Base-by-base conservation (phyloP, 257 asterid genomes). In the Jacaranda mimosifolia region DNA sequence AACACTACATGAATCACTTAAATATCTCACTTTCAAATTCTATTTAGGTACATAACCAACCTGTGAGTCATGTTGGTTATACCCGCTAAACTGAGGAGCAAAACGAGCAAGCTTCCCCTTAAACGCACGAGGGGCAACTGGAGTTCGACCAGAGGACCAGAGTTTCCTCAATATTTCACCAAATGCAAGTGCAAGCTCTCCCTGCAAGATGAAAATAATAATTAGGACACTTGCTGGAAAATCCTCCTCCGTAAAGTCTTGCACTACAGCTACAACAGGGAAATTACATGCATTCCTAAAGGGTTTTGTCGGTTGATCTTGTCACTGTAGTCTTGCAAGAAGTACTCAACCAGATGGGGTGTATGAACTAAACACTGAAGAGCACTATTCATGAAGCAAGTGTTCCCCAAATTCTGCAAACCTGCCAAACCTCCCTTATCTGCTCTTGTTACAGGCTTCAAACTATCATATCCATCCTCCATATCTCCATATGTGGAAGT, bases 81-180 rank as follows among this genome's bases (percentile, higher is more conserved):
- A 93, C 38, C 99, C 99, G 74, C 97, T 91, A 84, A 96, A 96
- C 80, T 91, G 98, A n/a, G 99, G 99, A 78, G 99, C 99, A 84
- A 96, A 96, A 63, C 97, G 96, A 62, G 93, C 88, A 85, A 96
- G 98, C 84, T 88, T 91, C 62, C 92, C 92, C 87, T 96, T 96
- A 82, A 96, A 96, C 63, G 80, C 89, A 73, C 97, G 98, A 59
- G 99, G 98, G 17, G 98, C 94, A 79, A 96, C 89, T 19, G 98
- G 83, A 48, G 91, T 73, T 77, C 88, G 88, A n/a, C 98, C 97
- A 36, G 98, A 88, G 67, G 97, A 88, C 99, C 99, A 96, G 59
- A 96, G 91, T 78, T 96, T 91, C 89, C 98, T 90, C 87, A 93
- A 77, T 55, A 96, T 77, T 48, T 93, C 98, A 71, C 98, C 99